A percentile compares a stretch with the other conserved stretches of the same genome.
These are phyloP conservation scores for Talaromyces trachyspermus DNA, from an alignment of 495 filamentous ascomycete species.

Conservation along the genomic window DNA sequence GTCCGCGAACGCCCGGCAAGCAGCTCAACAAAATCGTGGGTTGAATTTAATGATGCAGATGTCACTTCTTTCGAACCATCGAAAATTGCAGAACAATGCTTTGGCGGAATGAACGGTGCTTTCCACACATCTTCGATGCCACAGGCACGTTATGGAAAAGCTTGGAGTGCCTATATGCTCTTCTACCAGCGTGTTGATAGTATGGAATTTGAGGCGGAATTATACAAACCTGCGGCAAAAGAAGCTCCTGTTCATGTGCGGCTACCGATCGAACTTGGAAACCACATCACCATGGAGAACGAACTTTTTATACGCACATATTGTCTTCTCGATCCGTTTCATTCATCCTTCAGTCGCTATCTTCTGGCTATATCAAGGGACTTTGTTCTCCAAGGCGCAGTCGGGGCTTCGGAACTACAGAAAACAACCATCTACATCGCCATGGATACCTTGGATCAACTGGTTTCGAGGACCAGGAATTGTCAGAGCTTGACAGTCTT, in stretches of 20 bases:
- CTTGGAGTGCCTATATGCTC: slow-evolving; percentile 91
- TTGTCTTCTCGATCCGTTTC: slow-evolving; percentile 69
- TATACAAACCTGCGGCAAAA: slow-evolving; percentile 21
- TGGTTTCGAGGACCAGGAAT: slow-evolving; percentile 70
- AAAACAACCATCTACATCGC: slow-evolving; percentile 55
- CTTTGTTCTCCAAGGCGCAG: slow-evolving; percentile 36
- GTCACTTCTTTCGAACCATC: slow-evolving; percentile 68
- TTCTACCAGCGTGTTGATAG: slow-evolving; percentile 84
- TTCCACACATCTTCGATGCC: slow-evolving; percentile 31
- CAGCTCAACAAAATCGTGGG: slow-evolving; percentile 53
- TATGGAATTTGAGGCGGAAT: slow-evolving; percentile 33
- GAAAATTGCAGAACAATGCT: slow-evolving; percentile 67
- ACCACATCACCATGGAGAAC: slow-evolving; percentile 65
- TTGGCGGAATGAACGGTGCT: slow-evolving; percentile 61
- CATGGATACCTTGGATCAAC: slow-evolving; percentile 69
- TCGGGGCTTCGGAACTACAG: slow-evolving; percentile 48
- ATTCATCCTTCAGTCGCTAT: slow-evolving; percentile 58
- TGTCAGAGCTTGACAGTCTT: slow-evolving; percentile 52
- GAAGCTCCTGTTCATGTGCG: slow-evolving; percentile 47
- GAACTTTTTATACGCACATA: slow-evolving; percentile 65
- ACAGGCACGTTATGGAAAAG: slow-evolving; percentile 50
- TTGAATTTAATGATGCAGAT: slow-evolving; percentile 88
- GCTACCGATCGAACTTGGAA: slow-evolving; percentile 47
- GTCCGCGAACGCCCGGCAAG: slow-evolving; percentile 68
- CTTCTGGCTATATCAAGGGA: slow-evolving; percentile 45